phyloP scores from a whole-genome alignment of 2,329 filamentous ascomycete genomes.

The Ascocoryne sarcoides region DNA sequence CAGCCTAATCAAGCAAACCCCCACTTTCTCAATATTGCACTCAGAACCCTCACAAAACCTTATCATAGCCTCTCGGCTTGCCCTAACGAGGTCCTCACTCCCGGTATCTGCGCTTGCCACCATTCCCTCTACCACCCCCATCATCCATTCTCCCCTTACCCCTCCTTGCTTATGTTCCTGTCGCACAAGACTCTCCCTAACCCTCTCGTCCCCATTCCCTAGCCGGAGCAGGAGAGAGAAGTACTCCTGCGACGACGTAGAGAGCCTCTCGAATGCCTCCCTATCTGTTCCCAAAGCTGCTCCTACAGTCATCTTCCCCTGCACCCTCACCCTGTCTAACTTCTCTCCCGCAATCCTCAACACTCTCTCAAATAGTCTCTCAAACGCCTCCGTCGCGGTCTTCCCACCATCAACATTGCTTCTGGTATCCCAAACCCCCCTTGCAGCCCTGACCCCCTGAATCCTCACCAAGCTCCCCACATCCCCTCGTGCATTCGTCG shows the following conservation, averaged over 20 bases:
- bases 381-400: conserved; percentile 8
- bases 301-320: conserved; percentile 4
- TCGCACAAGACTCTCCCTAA: too few species aligned
- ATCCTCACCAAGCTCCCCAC: conserved; percentile 79
- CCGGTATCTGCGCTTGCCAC: conserved; percentile 70
- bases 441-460: conserved; percentile 64
- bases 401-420: background rate
- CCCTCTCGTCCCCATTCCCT: background rate
- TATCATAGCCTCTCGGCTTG: conserved; percentile 56
- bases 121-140: conserved; percentile 54
- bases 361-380: conserved; percentile 20
- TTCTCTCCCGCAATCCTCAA: conserved; percentile 76
- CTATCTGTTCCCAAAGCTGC: background rate
- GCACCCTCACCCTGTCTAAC: conserved; percentile 44
- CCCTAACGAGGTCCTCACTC: conserved; percentile 65
- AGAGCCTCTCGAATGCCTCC: background rate
- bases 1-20: background rate
- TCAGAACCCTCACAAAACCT: conserved; percentile 36
- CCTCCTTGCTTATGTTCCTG: too few species aligned
- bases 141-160: conserved; percentile 37
- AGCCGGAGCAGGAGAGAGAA: conserved; percentile 3
- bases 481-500: conserved; percentile 80
- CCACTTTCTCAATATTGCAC: conserved; percentile 14
- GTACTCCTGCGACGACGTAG: conserved; percentile 4
- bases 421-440: conserved; percentile 28